These are phyloP conservation scores for Oidiodendron maius DNA, from an alignment of 495 filamentous ascomycete genomes.

Conservation along the genomic window DNA sequence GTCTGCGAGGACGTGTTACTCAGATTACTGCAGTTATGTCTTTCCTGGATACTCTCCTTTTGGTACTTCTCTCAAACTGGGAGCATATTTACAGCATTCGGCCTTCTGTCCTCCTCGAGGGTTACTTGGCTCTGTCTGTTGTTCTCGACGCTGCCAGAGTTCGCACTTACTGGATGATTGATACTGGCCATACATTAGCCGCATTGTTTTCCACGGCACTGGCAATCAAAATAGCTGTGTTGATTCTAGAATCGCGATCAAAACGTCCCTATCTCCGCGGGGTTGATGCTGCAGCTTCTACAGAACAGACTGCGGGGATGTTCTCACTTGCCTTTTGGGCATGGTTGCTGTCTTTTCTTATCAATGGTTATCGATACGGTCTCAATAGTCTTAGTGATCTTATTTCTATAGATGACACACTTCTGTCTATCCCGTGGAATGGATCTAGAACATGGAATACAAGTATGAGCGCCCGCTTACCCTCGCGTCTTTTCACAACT, in stretches of 20 bases:
- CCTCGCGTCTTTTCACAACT: too few relatives aligned
- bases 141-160: neutral
- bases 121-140: neutral
- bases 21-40: neutral
- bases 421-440: too few relatives aligned
- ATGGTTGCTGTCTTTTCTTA: too few relatives aligned
- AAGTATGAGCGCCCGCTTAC: too few relatives aligned
- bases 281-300: too few relatives aligned
- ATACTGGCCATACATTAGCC: constrained; percentile 1
- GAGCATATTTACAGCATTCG: neutral
- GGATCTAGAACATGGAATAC: too few relatives aligned
- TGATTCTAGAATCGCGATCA: constrained; percentile 45
- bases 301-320: too few relatives aligned
- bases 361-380: too few relatives aligned
- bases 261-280: constrained; percentile 43
- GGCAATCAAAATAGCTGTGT: constrained; percentile 38
- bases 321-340: too few relatives aligned
- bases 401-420: too few relatives aligned
- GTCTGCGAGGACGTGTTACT: neutral
- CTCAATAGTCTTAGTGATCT: too few relatives aligned
- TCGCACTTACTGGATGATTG: neutral
- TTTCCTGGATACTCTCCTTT: neutral
- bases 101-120: neutral
- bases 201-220: constrained; percentile 39
- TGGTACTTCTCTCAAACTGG: neutral